Conservation (phyloP, 2,329 filamentous ascomycete genomes). For the Aspergillus quadrilineatus region DNA sequence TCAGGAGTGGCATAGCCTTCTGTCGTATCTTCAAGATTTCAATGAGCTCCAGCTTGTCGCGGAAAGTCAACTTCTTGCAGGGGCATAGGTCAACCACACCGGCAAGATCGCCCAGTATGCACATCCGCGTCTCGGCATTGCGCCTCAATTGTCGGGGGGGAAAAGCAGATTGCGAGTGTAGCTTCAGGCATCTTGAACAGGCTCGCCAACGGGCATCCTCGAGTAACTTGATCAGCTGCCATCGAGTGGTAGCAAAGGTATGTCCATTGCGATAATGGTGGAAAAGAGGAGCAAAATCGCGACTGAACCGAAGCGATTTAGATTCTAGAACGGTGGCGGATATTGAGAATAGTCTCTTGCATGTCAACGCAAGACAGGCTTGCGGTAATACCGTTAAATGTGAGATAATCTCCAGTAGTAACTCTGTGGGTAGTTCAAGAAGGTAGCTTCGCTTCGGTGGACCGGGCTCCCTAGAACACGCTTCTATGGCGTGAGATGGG, state of each 20-base stretch:
- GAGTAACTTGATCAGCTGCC: conserved; percentile 38
- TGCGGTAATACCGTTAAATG: conserved; percentile 36
- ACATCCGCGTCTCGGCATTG: conserved; percentile 33
- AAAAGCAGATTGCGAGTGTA: conserved; percentile 38
- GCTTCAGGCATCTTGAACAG: conserved; percentile 40
- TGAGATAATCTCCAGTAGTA: conserved; percentile 39
- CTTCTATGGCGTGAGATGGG: conserved; percentile 23
- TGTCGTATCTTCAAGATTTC: conserved; percentile 34
- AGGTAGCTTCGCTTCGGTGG: conserved; percentile 30
- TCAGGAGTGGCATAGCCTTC: conserved; percentile 26
- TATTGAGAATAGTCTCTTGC: conserved; percentile 38
- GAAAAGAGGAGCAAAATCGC: conserved; percentile 41
- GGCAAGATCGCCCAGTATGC: conserved; percentile 35
- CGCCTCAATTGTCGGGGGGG: conserved; percentile 34
- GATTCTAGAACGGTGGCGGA: conserved; percentile 31
- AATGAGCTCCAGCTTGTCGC: conserved; percentile 37
- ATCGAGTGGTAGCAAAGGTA: conserved; percentile 37
- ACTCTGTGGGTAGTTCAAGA: conserved; percentile 39
- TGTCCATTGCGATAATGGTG: conserved; percentile 41
- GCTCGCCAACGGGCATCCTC: conserved; percentile 37
- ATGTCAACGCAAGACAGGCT: conserved; percentile 40
- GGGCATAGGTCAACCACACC: conserved; percentile 42
- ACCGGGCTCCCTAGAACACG: conserved; percentile 17
- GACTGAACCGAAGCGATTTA: conserved; percentile 36
- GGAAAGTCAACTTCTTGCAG: conserved; percentile 42